Conservation (phyloP, 371 early-diverging fungal species). For the Mucor circinelloides region DNA sequence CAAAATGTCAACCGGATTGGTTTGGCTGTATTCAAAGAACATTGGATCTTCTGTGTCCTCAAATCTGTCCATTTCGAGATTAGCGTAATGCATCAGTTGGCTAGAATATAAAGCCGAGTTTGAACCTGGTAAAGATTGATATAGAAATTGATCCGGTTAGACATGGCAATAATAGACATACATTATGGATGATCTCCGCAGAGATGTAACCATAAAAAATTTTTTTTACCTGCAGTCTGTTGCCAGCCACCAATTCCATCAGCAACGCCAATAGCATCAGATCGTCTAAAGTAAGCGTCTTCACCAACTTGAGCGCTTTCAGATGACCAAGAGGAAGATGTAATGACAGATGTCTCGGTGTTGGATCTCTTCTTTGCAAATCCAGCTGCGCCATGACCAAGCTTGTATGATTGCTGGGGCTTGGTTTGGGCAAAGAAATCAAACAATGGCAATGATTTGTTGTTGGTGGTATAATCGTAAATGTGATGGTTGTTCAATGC, state of each 20-base stretch:
- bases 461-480: background rate
- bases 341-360: background rate
- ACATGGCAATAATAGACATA: no score
- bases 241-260: constrained; percentile 89
- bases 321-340: constrained; percentile 5
- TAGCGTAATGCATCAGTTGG: constrained; percentile 92
- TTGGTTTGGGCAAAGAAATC: constrained; percentile 27
- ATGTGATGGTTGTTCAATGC: constrained; percentile 11
- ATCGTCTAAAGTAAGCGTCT: constrained; percentile 77
- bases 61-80: constrained; percentile 79
- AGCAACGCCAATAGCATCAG: constrained; percentile 81
- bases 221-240: constrained; percentile 33
- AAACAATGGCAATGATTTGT: constrained; percentile 25
- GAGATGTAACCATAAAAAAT: constrained; percentile 1
- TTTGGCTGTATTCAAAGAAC: constrained; percentile 70
- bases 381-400: constrained; percentile 28
- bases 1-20: constrained; percentile 79
- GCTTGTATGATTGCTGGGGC: constrained; percentile 17
- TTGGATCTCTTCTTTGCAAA: constrained; percentile 23
- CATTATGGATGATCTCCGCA: constrained; percentile 6
- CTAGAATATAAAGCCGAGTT: constrained; percentile 88
- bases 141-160: constrained; percentile 16
- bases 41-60: constrained; percentile 49
- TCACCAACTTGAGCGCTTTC: constrained; percentile 75
- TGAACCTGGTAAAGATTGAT: constrained; percentile 54